A percentile compares a stretch with the other conserved stretches of the same genome.
Conservation (phyloP, 163 green algal species). For the Scenedesmus sp. region DNA sequence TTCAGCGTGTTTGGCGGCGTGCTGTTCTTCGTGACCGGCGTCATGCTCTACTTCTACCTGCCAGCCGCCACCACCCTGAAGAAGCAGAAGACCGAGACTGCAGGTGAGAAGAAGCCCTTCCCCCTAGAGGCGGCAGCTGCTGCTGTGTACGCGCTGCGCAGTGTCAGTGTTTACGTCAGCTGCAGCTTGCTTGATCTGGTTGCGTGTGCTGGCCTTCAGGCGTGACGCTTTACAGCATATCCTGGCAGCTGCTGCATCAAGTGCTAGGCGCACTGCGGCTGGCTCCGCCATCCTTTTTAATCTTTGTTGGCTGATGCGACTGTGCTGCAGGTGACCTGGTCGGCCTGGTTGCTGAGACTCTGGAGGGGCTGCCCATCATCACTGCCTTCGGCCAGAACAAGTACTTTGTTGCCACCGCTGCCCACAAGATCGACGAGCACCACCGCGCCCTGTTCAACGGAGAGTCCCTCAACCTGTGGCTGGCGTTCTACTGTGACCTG, state of each 20-base stretch:
- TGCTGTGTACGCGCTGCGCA: too few species aligned
- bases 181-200: too few species aligned
- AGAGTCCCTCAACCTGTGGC: constrained; percentile 77
- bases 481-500: constrained; percentile 73
- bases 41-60: constrained; percentile 73
- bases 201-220: too few species aligned
- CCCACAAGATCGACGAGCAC: constrained; percentile 59
- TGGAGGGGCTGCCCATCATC: constrained; percentile 74
- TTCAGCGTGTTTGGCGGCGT: constrained; percentile 65
- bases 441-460: constrained; percentile 72
- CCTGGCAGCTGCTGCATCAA: too few species aligned
- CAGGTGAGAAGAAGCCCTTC: too few species aligned
- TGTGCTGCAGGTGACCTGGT: constrained; percentile 59
- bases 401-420: constrained; percentile 64
- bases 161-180: too few species aligned
- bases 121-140: too few species aligned
- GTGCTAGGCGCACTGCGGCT: too few species aligned
- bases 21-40: constrained; percentile 62
- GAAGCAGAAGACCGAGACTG: constrained; percentile 63
- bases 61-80: constrained; percentile 75
- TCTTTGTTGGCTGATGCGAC: not conserved
- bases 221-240: too few species aligned
- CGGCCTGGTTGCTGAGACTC: constrained; percentile 70
- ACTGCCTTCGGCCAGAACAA: constrained; percentile 69
- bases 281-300: too few species aligned